Conservation (phyloP, 352 stramenopile genomes). For the Achlya hypogyna region DNA sequence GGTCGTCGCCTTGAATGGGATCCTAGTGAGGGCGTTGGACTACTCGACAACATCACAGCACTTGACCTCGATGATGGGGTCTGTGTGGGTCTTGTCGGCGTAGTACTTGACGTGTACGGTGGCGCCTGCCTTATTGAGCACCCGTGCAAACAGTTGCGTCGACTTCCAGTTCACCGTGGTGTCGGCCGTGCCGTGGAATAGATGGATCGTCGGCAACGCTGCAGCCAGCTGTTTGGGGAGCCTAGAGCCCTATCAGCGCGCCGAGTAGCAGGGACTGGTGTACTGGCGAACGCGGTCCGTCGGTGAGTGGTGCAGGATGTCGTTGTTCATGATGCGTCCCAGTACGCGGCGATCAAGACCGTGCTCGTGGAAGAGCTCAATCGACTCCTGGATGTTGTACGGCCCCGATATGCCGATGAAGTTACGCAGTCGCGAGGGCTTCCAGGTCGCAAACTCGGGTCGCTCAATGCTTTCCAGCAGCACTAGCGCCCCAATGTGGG, state of each 20-base stretch:
- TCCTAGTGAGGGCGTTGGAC: conserved; percentile 23
- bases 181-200: conserved; percentile 64
- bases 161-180: conserved; percentile 50
- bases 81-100: conserved; percentile 80
- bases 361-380: conserved; percentile 70
- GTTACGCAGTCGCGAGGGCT: conserved; percentile 51
- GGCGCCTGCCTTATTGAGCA: conserved; percentile 35
- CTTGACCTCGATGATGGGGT: conserved; percentile 84
- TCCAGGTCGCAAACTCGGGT: conserved; percentile 36
- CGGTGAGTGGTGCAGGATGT: conserved; percentile 47
- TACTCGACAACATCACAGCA: neutral
- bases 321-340: conserved; percentile 73
- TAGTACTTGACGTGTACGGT: conserved; percentile 61
- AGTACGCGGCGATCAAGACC: conserved; percentile 72
- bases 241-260: conserved; percentile 6
- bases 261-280: conserved; percentile 29
- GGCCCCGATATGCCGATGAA: conserved; percentile 83
- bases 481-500: conserved; percentile 72
- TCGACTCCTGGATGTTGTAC: conserved; percentile 75
- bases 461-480: conserved; percentile 69
- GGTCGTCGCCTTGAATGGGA: conserved; percentile 55
- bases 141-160: conserved; percentile 39
- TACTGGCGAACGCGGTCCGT: conserved; percentile 30
- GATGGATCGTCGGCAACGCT: conserved; percentile 38
- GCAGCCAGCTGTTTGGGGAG: neutral